Evolutionary conservation across 129 eudicot species (phyloP), one percentile per base, ranked within the genome.

Genomic region (Deinandra increscens): DNA sequence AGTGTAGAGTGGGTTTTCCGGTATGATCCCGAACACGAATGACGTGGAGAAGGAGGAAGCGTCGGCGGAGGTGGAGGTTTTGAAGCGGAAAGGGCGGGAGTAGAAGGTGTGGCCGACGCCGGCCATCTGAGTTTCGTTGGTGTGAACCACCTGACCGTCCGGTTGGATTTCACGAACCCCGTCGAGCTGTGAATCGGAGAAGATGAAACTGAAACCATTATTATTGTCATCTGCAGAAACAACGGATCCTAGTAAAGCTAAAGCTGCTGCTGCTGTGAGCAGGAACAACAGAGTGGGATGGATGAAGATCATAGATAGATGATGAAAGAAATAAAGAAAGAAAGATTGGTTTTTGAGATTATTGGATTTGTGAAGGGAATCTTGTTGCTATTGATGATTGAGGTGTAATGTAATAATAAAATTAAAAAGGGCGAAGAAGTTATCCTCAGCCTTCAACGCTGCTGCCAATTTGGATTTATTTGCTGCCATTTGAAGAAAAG

Each of bases 41-140:
- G 70, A 26, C 1, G 79, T 86, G 48, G 92, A 86, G 50, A 86
- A 83, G 1, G 88, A 83, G 44, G 22, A 60, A 17, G 81, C 82
- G 12, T 72, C 72, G n/a, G 58, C 62, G 29, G 66, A 46, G 9
- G 79, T 37, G 0, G 81, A 75, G 75, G 50, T 68, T 70, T 81
- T 84, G 80, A 84, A 81, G 3, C 41, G 55, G 15, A 84, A 18
- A 0, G 86, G 89, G 38, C 23, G 60, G 1, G 80, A 46, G 23
- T 78, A 84, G 73, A 84, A 84, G n/a, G 89, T 79, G 55, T 84
- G 89, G 13, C 89, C 86, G 1, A 54, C 60, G 5, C 70, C 76
- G 14, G 63, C 22, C 55, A 26, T 70, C 20, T 69, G 69, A 9
- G 75, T 64, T 9, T 66, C 74, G 67, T 84, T 78, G 38, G 75